Conservation (phyloP, 495 filamentous ascomycete genomes). For the Podospora pseudopauciseta region DNA sequence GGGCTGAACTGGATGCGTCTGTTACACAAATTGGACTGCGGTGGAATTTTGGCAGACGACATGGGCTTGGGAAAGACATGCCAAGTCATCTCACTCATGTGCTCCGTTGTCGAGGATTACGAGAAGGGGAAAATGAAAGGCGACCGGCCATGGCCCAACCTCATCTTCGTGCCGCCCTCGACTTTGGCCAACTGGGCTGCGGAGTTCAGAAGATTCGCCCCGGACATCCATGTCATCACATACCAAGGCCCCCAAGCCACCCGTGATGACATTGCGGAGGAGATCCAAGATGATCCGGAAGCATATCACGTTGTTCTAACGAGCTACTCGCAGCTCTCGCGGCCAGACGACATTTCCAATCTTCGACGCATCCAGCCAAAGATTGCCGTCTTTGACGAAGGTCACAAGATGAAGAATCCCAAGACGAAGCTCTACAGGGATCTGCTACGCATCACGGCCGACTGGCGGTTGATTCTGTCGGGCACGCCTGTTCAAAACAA, state of each 20-base stretch:
- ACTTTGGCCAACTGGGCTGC: constrained; percentile 93
- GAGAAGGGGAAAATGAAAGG: constrained; percentile 13
- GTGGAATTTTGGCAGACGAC: constrained; percentile 91
- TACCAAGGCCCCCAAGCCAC: constrained; percentile 73
- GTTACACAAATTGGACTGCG: constrained; percentile 70
- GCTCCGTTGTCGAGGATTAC: constrained; percentile 65
- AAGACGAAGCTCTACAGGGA: constrained; percentile 75
- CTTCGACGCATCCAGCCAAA: constrained; percentile 44
- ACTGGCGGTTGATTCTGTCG: constrained; percentile 80
- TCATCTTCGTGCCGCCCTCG: constrained; percentile 87
- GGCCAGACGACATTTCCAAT: constrained; percentile 38
- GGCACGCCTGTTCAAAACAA: constrained; percentile 97
- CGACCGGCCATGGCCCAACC: constrained; percentile 66
- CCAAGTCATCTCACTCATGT: constrained; percentile 89
- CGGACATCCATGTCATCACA: constrained; percentile 65
- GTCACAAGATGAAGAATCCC: constrained; percentile 84
- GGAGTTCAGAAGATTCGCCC: constrained; percentile 87
- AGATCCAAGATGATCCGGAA: constrained; percentile 58
- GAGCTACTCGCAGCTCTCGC: constrained; percentile 61
- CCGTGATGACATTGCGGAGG: constrained; percentile 60
- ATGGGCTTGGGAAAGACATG: constrained; percentile 98
- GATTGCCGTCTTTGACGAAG: constrained; percentile 87
- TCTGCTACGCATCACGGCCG: constrained; percentile 70
- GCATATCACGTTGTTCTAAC: constrained; percentile 84
- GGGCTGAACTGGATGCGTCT: constrained; percentile 91